Evolutionary conservation across 371 early-diverging fungal species (phyloP).

Genomic region (Sporodiniella umbellata): DNA sequence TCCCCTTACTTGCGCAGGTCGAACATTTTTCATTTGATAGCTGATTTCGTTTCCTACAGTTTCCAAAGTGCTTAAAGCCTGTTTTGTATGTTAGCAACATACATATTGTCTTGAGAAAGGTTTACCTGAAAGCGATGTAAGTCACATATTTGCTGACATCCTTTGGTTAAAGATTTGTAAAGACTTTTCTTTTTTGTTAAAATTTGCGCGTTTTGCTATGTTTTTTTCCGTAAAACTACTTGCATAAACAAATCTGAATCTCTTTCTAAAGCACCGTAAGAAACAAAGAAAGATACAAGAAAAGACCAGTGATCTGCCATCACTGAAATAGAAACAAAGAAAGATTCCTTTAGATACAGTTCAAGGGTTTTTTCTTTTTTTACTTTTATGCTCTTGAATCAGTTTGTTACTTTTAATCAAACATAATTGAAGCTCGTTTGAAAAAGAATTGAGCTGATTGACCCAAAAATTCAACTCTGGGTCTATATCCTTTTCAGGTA

Average conservation of each 20-base stretch:
- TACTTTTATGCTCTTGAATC: constrained; percentile 13
- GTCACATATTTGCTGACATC: constrained; percentile 25
- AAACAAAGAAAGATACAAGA: constrained; percentile 28
- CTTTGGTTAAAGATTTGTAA: constrained; percentile 34
- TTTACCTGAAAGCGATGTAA: constrained; percentile 32
- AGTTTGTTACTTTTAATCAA: constrained; percentile 4
- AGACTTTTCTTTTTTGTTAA: constrained; percentile 1
- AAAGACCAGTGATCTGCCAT: constrained; percentile 19
- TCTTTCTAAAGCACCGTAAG: constrained; percentile 39
- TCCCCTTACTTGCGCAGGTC: constrained; percentile 26
- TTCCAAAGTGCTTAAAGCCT: constrained; percentile 22
- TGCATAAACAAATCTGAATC: constrained; percentile 40
- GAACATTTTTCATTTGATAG: constrained; percentile 33
- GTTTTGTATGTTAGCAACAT: background rate
- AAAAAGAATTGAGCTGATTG: constrained; percentile 11
- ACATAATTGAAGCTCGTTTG: constrained; percentile 4
- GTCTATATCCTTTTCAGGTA: constrained; percentile 25
- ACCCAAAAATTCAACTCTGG: constrained; percentile 25
- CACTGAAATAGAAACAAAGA: background rate
- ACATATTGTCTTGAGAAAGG: background rate
- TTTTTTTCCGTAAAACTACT: background rate
- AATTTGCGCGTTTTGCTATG: background rate
- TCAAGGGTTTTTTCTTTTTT: no score
- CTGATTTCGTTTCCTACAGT: constrained; percentile 28
- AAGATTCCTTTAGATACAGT: background rate